Base-by-base conservation (phyloP, 345 rosid genomes). In the Cardamine chenopodiifolia region DNA sequence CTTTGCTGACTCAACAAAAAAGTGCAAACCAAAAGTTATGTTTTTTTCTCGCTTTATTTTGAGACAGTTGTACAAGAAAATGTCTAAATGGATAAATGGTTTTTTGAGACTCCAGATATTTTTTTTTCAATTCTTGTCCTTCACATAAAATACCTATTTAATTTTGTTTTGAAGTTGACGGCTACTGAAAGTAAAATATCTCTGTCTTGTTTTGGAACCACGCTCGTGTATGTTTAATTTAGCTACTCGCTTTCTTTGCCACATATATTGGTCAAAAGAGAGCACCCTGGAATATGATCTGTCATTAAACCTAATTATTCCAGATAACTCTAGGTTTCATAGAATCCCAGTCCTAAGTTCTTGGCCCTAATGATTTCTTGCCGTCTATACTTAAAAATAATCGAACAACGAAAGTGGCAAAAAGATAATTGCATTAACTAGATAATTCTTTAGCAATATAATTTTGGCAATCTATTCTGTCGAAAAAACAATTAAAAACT, bases 191-290 rank as follows among this genome's bases (percentile, higher is more conserved):
- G 35, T 66, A 5, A 75, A 75, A 68, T 68, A 61, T 75, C 79
- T 75, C 9, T 49, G 28, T 45, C 63, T 61, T 12, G 13, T 70
- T 54, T 62, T 37, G 3, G 10, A 50, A 20, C 76, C 19, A 70
- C 80, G 61, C 76, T 70, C 76, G 76, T 63, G 76, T 77, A 77
- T 45, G 60, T 56, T n/a, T 2, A 0, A 4, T 17, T 70, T 25
- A 4, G 61, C 54, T 77, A 77, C 80, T 77, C 80, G 80, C 80
- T 77, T 50, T 64, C 66, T 77, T 63, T 45, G 67, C 80, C 80
- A 77, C 80, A 77, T 63, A 53, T 22, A 23, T 62, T 63, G 44
- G 80, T 77, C 80, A 70, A 70, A 54, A 62, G 57, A 40, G 18
- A 75, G 57, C 64, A 68, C 69, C 62, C 13, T 7, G 7, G 5